Evolutionary conservation across 208 protist species (phyloP).

Genomic region (Acanthamoeba lenticulata): DNA sequence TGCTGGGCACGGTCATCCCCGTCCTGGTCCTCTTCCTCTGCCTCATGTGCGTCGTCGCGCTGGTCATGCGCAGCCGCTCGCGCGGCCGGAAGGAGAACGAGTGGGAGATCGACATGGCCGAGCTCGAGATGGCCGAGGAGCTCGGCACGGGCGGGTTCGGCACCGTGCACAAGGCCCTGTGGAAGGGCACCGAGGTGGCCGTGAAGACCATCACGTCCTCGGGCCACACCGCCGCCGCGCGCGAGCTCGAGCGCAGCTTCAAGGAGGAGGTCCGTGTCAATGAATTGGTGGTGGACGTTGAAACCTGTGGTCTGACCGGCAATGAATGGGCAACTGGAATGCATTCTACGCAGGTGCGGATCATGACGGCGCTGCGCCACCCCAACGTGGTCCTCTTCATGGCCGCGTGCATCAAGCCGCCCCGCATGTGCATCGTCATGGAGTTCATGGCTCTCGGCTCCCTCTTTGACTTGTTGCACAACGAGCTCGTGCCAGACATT

Average conservation of each 20-base stretch:
- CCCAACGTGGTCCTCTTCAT: conserved; percentile 81
- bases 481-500: not conserved
- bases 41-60: not conserved
- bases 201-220: conserved; percentile 43
- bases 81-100: not conserved
- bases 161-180: conserved; percentile 33
- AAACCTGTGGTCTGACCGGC: not conserved
- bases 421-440: conserved; percentile 54
- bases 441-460: conserved; percentile 3
- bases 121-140: conserved; percentile 5
- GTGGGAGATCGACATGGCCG: conserved; percentile 19
- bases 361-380: conserved; percentile 75
- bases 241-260: conserved; percentile 70
- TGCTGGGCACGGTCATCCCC: not conserved
- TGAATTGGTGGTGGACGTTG: not conserved
- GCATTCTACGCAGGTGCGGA: conserved; percentile 52
- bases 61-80: not conserved
- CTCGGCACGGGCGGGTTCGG: not conserved
- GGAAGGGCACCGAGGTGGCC: conserved; percentile 39
- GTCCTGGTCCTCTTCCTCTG: not conserved
- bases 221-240: not conserved
- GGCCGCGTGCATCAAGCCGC: conserved; percentile 26
- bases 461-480: not conserved
- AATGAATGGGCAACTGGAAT: not conserved
- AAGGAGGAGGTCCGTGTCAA: conserved; percentile 67